These are phyloP conservation scores for Noccaea bulbosa DNA, from an alignment of 345 rosid species.

Conservation along the genomic window DNA sequence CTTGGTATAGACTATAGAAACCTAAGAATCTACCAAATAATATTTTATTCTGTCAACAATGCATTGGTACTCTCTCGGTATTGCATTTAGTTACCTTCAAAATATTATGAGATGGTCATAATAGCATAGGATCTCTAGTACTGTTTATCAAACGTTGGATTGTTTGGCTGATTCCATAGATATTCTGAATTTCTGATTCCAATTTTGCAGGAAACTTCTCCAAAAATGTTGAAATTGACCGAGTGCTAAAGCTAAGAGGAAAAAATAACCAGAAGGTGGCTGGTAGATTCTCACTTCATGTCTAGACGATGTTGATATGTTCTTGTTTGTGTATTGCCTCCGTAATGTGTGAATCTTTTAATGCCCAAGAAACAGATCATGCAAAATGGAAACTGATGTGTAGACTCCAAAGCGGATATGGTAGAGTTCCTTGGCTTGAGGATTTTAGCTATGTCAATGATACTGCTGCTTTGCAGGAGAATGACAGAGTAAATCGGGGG, in stretches of 20 bases:
- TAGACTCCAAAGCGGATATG: slow-evolving; percentile 51
- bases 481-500: slow-evolving; percentile 39
- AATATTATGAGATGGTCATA: neutral
- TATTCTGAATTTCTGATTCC: slow-evolving; percentile 5
- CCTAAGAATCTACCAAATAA: neutral
- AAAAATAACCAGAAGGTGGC: slow-evolving; percentile 74
- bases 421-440: slow-evolving; percentile 68
- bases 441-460: slow-evolving; percentile 56
- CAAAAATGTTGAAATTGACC: slow-evolving; percentile 45
- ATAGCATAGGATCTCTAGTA: neutral
- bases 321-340: slow-evolving; percentile 26
- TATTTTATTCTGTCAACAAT: slow-evolving; percentile 2
- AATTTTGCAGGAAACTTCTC: slow-evolving; percentile 47
- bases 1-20: neutral
- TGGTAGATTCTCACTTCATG: slow-evolving; percentile 66
- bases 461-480: slow-evolving; percentile 45
- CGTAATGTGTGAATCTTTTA: slow-evolving; percentile 20
- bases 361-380: slow-evolving; percentile 47
- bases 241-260: slow-evolving; percentile 39
- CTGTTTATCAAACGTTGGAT: neutral
- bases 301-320: slow-evolving; percentile 42
- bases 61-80: slow-evolving; percentile 10
- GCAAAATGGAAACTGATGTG: slow-evolving; percentile 60
- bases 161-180: slow-evolving; percentile 25
- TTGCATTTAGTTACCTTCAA: slow-evolving; percentile 17